Percentiles rank a stretch among this genome's conserved stretches.
These are phyloP conservation scores for Botryotinia globosa DNA, from an alignment of 2,329 filamentous ascomycete genomes.

Conservation along the genomic window DNA sequence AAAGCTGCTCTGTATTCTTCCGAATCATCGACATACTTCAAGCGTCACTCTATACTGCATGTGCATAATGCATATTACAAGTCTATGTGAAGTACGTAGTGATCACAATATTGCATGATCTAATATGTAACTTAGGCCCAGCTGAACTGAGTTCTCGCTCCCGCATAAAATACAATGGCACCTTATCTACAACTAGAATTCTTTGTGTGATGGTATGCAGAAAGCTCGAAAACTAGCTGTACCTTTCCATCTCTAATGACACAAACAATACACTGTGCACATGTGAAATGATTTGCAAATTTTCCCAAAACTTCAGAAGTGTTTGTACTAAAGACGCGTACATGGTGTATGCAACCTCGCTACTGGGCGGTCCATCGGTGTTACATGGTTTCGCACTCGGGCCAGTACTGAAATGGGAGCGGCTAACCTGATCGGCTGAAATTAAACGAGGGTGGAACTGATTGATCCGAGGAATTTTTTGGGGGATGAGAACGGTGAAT, in stretches of 20 bases:
- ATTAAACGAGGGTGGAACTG: conserved; percentile 29
- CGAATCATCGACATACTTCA: not conserved
- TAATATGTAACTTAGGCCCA: not conserved
- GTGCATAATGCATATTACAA: not conserved
- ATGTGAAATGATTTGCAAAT: not conserved
- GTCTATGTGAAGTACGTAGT: not conserved
- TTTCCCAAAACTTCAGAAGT: not conserved
- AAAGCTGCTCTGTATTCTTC: not conserved
- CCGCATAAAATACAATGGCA: not conserved
- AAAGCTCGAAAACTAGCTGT: not conserved
- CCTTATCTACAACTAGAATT: not conserved
- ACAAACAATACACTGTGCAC: not conserved
- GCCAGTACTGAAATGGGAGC: conserved; percentile 3
- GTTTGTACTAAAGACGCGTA: not conserved
- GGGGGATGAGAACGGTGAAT: not conserved
- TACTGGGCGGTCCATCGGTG: conserved; percentile 29
- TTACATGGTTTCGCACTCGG: conserved; percentile 1
- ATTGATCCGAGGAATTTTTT: conserved; percentile 6
- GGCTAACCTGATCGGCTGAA: conserved; percentile 34
- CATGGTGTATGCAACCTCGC: conserved; percentile 21
- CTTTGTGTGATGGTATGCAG: not conserved
- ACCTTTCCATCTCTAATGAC: not conserved
- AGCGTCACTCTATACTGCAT: not conserved
- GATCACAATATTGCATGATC: conserved; percentile 1
- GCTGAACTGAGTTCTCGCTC: not conserved